Evolutionary conservation across 192 early-diverging fungal species (phyloP).

Genomic region (Anaeromyces robustus): DNA sequence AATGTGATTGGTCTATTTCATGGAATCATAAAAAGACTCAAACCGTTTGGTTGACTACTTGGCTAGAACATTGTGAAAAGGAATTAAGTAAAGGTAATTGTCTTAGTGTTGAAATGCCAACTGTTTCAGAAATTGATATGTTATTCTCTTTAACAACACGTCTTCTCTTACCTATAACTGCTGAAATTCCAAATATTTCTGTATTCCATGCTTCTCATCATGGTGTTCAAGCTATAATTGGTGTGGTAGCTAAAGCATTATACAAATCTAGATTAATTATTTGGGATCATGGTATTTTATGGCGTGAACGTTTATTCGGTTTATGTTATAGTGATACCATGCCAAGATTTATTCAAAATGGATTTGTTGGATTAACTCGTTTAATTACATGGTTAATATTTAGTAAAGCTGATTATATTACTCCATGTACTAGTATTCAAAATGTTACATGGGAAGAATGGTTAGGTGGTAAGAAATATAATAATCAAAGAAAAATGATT

Average conservation of each 20-base stretch:
- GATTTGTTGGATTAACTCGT: conserved; percentile 17
- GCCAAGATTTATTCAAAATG: conserved; percentile 22
- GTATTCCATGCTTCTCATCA: conserved; percentile 25
- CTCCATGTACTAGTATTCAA: conserved; percentile 24
- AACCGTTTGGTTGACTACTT: conserved; percentile 15
- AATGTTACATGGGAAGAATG: conserved; percentile 21
- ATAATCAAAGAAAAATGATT: neutral
- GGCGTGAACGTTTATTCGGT: conserved; percentile 23
- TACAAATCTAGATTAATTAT: conserved; percentile 14
- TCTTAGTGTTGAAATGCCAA: conserved; percentile 19
- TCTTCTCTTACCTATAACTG: conserved; percentile 14
- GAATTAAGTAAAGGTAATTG: neutral
- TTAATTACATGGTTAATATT: conserved; percentile 15
- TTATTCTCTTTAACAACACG: conserved; percentile 16
- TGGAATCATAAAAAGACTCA: conserved; percentile 21
- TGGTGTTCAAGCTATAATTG: conserved; percentile 23
- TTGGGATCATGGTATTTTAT: conserved; percentile 30
- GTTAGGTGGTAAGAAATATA: conserved; percentile 13
- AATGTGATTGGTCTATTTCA: conserved; percentile 14
- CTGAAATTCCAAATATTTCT: conserved; percentile 13
- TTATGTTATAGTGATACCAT: conserved; percentile 16
- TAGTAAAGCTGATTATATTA: conserved; percentile 13
- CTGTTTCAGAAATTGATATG: conserved; percentile 19
- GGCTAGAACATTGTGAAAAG: conserved; percentile 8
- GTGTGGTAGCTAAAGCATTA: conserved; percentile 18